Evolutionary conservation across 805 yeast genomes (phyloP).

Genomic region (Ogataea ramenticola): DNA sequence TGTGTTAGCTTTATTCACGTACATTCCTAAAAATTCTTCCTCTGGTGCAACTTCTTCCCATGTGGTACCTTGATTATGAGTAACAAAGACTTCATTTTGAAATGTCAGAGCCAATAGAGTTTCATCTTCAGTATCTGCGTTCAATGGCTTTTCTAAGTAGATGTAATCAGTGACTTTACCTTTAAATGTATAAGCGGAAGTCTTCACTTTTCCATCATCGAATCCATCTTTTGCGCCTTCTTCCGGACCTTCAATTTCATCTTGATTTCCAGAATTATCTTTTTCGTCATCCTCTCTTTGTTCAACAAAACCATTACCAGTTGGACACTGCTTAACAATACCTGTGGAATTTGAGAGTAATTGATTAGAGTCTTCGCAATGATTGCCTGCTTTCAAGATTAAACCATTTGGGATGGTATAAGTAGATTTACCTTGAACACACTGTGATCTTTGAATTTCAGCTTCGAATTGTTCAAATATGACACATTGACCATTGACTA

Average conservation of each 20-base stretch:
- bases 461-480: conserved; percentile 3
- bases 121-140: conserved; percentile 41
- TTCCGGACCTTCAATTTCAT: conserved; percentile 28
- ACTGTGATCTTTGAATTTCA: conserved; percentile 6
- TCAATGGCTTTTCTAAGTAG: conserved; percentile 48
- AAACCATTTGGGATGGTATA: conserved; percentile 10
- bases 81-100: conserved; percentile 49
- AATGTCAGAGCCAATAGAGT: conserved; percentile 56
- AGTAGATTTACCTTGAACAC: conserved; percentile 5
- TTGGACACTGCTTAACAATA: conserved; percentile 6
- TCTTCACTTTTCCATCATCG: conserved; percentile 33
- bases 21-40: conserved; percentile 43
- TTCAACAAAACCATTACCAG: conserved; percentile 1
- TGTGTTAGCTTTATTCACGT: conserved; percentile 46
- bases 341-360: neutral
- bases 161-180: conserved; percentile 50
- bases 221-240: conserved; percentile 26
- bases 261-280: conserved; percentile 22
- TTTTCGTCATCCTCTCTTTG: conserved; percentile 13
- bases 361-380: conserved; percentile 1
- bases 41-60: conserved; percentile 41
- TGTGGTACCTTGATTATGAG: conserved; percentile 60
- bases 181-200: conserved; percentile 39
- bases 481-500: conserved; percentile 37
- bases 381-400: conserved; percentile 4